phyloP scores from a whole-genome alignment of 2,329 filamentous ascomycete species.

The Nannizziopsis barbatae region DNA sequence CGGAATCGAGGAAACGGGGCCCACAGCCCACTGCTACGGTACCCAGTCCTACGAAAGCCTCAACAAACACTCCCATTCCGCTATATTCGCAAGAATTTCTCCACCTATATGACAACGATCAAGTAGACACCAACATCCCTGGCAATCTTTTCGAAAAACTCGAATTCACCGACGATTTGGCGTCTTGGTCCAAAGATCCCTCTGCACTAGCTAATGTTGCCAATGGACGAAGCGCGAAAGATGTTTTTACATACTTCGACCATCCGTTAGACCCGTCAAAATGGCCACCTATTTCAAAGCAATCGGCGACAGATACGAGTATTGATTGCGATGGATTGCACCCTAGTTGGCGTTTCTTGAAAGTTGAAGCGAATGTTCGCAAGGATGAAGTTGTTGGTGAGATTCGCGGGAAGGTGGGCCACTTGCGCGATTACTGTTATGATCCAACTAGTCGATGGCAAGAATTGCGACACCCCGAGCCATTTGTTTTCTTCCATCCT shows the following conservation, averaged over 20 bases:
- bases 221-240: conserved; percentile 49
- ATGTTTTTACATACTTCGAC: conserved; percentile 59
- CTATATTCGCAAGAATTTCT: conserved; percentile 66
- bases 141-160: conserved; percentile 72
- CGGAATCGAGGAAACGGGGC: conserved; percentile 51
- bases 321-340: conserved; percentile 44
- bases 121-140: conserved; percentile 47
- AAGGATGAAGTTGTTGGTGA: conserved; percentile 53
- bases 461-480: conserved; percentile 48
- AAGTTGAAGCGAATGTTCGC: conserved; percentile 41
- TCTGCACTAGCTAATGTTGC: conserved; percentile 57
- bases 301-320: conserved; percentile 42
- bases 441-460: conserved; percentile 57
- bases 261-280: conserved; percentile 44
- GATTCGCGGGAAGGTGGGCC: conserved; percentile 65
- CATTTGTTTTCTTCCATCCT: conserved; percentile 80
- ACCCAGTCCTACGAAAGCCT: conserved; percentile 62
- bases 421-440: conserved; percentile 60
- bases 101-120: conserved; percentile 56
- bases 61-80: conserved; percentile 54
- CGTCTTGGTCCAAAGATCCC: conserved; percentile 66
- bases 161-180: conserved; percentile 60
- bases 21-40: conserved; percentile 48
- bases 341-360: conserved; percentile 56
- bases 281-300: conserved; percentile 42